Percentiles rank a stretch among this genome's conserved stretches.
These are phyloP conservation scores for Lumnitzera littorea DNA, from an alignment of 345 rosid genomes.

Conservation along the genomic window DNA sequence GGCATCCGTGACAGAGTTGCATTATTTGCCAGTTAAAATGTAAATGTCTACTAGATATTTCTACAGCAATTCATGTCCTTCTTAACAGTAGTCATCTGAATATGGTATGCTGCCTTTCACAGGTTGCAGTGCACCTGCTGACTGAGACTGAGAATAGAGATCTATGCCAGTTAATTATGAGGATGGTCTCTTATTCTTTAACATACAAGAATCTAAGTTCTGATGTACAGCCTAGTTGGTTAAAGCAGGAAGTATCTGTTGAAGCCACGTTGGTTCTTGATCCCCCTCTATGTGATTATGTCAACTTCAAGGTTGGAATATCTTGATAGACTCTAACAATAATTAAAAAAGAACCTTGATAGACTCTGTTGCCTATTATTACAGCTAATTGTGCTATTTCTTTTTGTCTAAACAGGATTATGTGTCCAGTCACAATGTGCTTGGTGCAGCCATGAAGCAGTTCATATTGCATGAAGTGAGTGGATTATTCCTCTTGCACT, in stretches of 20 bases:
- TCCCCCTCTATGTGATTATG: constrained; percentile 66
- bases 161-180: constrained; percentile 50
- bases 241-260: constrained; percentile 35
- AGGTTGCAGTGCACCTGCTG: constrained; percentile 84
- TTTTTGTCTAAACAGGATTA: constrained; percentile 45
- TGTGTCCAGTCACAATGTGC: constrained; percentile 44
- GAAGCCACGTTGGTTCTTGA: constrained; percentile 57
- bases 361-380: neutral
- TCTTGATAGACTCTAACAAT: too few relatives aligned
- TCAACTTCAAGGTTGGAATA: constrained; percentile 60
- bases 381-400: neutral
- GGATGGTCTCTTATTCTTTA: constrained; percentile 68
- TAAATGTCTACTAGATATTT: too few relatives aligned
- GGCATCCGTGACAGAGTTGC: neutral
- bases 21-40: neutral
- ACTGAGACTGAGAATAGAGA: constrained; percentile 67
- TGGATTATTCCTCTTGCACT: neutral
- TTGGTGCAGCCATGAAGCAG: constrained; percentile 74
- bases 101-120: constrained; percentile 13
- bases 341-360: too few relatives aligned
- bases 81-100: neutral
- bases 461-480: constrained; percentile 82
- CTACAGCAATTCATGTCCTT: too few relatives aligned
- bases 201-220: constrained; percentile 57
- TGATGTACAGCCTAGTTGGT: constrained; percentile 29